phyloP scores from a whole-genome alignment of 2,329 filamentous ascomycete genomes.

The Trichoderma sp. region DNA sequence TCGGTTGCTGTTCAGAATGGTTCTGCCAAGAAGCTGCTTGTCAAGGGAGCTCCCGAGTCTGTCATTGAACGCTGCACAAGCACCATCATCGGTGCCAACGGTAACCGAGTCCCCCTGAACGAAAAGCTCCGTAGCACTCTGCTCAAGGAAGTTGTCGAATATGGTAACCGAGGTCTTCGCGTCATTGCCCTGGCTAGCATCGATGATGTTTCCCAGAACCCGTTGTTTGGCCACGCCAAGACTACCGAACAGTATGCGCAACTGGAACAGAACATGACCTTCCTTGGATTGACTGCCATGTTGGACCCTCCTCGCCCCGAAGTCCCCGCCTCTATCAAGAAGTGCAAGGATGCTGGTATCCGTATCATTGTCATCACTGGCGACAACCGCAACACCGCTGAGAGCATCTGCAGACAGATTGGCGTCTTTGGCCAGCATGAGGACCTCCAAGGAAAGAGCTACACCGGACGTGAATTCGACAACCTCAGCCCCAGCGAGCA shows the following conservation, averaged over 20 bases:
- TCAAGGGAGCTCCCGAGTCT: conserved; percentile 95
- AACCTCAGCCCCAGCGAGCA: conserved; percentile 76
- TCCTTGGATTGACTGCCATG: conserved; percentile 94
- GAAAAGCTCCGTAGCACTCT: conserved; percentile 70
- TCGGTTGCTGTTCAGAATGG: conserved; percentile 82
- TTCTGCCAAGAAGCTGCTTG: conserved; percentile 75
- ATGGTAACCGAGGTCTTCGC: conserved; percentile 88
- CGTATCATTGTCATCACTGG: conserved; percentile 97
- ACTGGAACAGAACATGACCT: conserved; percentile 90
- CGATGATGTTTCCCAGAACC: conserved; percentile 71
- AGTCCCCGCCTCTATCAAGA: conserved; percentile 79
- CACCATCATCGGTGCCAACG: conserved; percentile 73
- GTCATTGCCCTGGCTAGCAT: conserved; percentile 90
- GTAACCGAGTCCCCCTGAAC: conserved; percentile 73
- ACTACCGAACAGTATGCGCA: conserved; percentile 80
- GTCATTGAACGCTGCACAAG: conserved; percentile 91
- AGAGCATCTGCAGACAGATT: conserved; percentile 97
- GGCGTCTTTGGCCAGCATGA: conserved; percentile 84
- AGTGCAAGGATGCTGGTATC: conserved; percentile 92
- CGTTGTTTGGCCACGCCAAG: conserved; percentile 73
- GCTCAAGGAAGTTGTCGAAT: conserved; percentile 78
- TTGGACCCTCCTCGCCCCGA: conserved; percentile 93
- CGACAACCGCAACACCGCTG: conserved; percentile 96
- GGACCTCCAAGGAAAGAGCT: conserved; percentile 88
- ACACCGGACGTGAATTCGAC: conserved; percentile 93